Evolutionary conservation across 352 stramenopile genomes (phyloP).

Genomic region (Globisporangium apiculatum): DNA sequence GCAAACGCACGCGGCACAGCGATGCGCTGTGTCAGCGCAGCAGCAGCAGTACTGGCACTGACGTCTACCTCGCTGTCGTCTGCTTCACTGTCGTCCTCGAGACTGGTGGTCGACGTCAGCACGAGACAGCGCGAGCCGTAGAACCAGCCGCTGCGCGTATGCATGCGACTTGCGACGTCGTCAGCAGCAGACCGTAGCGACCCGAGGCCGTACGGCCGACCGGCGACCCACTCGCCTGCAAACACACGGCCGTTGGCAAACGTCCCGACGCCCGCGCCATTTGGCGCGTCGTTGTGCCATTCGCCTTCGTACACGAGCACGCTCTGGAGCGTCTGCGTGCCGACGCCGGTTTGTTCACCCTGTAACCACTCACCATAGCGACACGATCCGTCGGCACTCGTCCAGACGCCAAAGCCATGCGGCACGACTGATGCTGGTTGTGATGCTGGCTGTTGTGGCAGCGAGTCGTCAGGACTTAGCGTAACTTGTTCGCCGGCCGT

Average conservation of each 20-base stretch:
- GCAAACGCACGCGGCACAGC: slow-evolving; percentile 6
- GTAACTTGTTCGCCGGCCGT: neutral
- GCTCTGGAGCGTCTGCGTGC: slow-evolving; percentile 24
- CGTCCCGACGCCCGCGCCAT: slow-evolving; percentile 33
- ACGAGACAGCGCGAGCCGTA: slow-evolving; percentile 32
- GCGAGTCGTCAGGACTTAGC: neutral
- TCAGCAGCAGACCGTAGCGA: slow-evolving; percentile 8
- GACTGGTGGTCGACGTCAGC: slow-evolving; percentile 2
- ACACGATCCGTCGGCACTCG: slow-evolving; percentile 17
- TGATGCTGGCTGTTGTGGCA: neutral
- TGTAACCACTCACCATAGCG: slow-evolving; percentile 32
- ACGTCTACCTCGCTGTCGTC: too few relatives aligned
- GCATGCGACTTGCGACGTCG: slow-evolving; percentile 6
- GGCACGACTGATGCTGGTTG: slow-evolving; percentile 5
- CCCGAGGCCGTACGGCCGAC: slow-evolving; percentile 31
- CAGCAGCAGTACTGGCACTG: too few relatives aligned
- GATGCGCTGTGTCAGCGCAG: neutral
- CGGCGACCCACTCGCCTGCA: slow-evolving; percentile 24
- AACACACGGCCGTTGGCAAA: slow-evolving; percentile 40
- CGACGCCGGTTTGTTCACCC: slow-evolving; percentile 26
- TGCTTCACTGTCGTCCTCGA: too few relatives aligned
- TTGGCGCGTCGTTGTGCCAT: slow-evolving; percentile 13
- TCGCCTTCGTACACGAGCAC: slow-evolving; percentile 41
- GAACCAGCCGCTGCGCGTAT: slow-evolving; percentile 31
- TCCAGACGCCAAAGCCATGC: slow-evolving; percentile 40